Evolutionary conservation across 2,329 filamentous ascomycete genomes (phyloP).

Genomic region (Colletotrichum lentis): DNA sequence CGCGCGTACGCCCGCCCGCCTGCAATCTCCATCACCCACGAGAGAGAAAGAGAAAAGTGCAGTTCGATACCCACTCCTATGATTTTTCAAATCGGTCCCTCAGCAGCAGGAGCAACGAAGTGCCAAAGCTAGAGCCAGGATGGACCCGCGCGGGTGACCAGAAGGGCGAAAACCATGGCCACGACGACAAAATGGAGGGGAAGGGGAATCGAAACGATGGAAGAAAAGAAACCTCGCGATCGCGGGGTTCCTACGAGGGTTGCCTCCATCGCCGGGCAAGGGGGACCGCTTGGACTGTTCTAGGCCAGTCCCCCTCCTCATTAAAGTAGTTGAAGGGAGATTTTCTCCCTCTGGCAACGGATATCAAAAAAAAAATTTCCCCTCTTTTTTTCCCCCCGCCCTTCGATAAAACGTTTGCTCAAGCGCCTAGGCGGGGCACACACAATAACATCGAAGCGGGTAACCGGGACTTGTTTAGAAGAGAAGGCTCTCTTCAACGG

Average conservation of each 20-base stretch:
- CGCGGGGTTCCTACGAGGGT: not conserved
- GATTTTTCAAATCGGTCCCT: no score
- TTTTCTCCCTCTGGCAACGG: constrained; percentile 1
- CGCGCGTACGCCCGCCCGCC: no score
- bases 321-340: constrained; percentile 9
- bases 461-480: no score
- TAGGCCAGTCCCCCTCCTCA: no score
- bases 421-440: no score
- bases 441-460: no score
- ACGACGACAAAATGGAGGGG: no score
- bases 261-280: not conserved
- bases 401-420: no score
- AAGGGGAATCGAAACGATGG: not conserved
- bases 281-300: not conserved
- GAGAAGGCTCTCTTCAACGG: no score
- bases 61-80: not conserved
- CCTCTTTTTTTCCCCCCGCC: not conserved
- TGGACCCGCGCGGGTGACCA: not conserved
- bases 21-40: not conserved
- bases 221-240: constrained; percentile 8
- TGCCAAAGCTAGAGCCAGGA: not conserved
- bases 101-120: no score
- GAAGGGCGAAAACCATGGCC: not conserved
- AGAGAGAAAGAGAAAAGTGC: not conserved
- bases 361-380: no score